Conservation (phyloP, 2,329 filamentous ascomycete species). For the Cryphonectria naterciae region DNA sequence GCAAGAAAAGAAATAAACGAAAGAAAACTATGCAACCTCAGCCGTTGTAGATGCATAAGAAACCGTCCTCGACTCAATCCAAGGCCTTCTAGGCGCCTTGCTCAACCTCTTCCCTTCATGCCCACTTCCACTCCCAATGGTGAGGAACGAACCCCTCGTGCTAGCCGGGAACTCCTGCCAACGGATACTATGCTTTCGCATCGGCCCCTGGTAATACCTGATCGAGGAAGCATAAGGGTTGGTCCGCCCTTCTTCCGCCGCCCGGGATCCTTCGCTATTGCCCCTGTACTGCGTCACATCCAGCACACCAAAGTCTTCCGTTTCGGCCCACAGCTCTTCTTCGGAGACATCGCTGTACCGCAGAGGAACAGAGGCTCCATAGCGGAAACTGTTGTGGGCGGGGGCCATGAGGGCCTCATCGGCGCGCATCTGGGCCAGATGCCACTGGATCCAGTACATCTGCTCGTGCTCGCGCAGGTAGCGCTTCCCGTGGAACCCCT, state of each 20-base stretch:
- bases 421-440: slow-evolving; percentile 38
- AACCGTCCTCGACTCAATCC: slow-evolving; percentile 26
- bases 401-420: slow-evolving; percentile 27
- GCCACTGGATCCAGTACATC: slow-evolving; percentile 56
- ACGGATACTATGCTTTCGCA: slow-evolving; percentile 25
- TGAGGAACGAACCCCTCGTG: slow-evolving; percentile 23
- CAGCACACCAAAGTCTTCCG: slow-evolving; percentile 31
- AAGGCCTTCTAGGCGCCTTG: slow-evolving; percentile 26
- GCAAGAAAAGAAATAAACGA: neutral
- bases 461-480: slow-evolving; percentile 67
- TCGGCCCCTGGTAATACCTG: slow-evolving; percentile 9
- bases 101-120: slow-evolving; percentile 28
- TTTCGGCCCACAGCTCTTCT: slow-evolving; percentile 31
- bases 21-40: neutral
- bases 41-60: slow-evolving; percentile 25
- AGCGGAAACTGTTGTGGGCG: slow-evolving; percentile 31
- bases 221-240: neutral
- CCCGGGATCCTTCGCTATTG: neutral
- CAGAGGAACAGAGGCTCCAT: slow-evolving; percentile 31
- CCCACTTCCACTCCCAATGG: slow-evolving; percentile 5
- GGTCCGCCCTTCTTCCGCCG: slow-evolving; percentile 9
- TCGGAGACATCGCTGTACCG: slow-evolving; percentile 32
- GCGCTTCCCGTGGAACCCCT: slow-evolving; percentile 61
- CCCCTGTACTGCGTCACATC: slow-evolving; percentile 26
- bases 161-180: slow-evolving; percentile 30